A percentile compares a stretch with the other conserved stretches of the same genome.
Conservation (phyloP, 305 asterid species). For the Fraxinus sp. region DNA sequence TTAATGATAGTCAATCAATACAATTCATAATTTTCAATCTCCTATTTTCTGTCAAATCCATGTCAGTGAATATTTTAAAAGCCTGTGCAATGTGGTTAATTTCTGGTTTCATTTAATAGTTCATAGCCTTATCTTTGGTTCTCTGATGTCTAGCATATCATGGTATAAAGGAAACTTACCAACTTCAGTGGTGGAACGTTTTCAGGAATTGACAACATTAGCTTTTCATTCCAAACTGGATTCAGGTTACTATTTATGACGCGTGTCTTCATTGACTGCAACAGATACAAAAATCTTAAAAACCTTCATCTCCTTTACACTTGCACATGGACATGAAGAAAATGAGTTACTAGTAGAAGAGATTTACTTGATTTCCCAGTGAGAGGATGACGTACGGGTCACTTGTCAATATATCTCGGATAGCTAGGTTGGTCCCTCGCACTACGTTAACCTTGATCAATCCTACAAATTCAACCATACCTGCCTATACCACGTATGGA, state of each 20-base stretch:
- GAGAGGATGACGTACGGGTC: constrained; percentile 80
- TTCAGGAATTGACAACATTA: constrained; percentile 94
- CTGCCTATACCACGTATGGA: constrained; percentile 50
- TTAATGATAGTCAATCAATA: not conserved
- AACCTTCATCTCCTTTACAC: not conserved
- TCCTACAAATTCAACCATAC: constrained; percentile 85
- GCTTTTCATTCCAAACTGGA: constrained; percentile 94
- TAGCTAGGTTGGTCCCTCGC: constrained; percentile 71
- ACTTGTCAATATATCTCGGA: constrained; percentile 78
- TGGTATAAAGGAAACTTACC: constrained; percentile 35
- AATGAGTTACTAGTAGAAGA: not conserved
- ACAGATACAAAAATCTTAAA: constrained; percentile 6
- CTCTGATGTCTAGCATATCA: not conserved
- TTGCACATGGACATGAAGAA: not conserved
- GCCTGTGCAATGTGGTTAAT: not conserved
- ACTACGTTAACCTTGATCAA: constrained; percentile 68
- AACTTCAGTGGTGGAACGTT: constrained; percentile 74
- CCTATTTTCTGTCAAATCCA: not conserved
- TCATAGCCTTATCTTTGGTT: not conserved
- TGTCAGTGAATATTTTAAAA: not conserved
- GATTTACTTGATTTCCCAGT: constrained; percentile 67
- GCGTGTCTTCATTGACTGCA: constrained; percentile 88
- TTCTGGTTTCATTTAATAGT: not conserved
- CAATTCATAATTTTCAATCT: not conserved
- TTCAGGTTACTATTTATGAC: constrained; percentile 88